These are phyloP conservation scores for Paspalum notatum DNA, from an alignment of 176 grass and related monocot species.

Conservation along the genomic window DNA sequence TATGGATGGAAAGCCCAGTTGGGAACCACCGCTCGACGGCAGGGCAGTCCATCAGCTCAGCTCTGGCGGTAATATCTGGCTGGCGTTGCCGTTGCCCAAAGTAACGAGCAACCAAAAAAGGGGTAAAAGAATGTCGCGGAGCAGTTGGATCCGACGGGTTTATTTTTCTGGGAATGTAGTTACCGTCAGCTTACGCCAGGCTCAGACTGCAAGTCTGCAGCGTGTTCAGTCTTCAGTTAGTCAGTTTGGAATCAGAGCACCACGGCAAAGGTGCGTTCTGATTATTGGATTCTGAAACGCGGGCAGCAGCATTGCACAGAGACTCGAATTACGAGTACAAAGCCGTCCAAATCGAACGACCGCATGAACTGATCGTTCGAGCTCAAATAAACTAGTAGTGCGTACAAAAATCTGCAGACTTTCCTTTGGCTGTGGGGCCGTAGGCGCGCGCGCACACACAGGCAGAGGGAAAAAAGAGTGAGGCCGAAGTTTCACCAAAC, in stretches of 20 bases:
- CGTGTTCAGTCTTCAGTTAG: too few relatives aligned
- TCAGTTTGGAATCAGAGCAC: background rate
- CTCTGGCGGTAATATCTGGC: background rate
- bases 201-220: background rate
- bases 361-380: background rate
- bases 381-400: background rate
- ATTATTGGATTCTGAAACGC: too few relatives aligned
- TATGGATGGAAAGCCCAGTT: background rate
- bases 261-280: background rate
- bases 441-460: too few relatives aligned
- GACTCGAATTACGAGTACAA: background rate
- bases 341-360: background rate
- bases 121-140: background rate
- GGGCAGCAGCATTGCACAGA: background rate
- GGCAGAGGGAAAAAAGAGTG: slow-evolving; percentile 50
- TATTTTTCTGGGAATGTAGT: background rate
- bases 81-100: slow-evolving; percentile 29
- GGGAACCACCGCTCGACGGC: too few relatives aligned
- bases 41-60: too few relatives aligned
- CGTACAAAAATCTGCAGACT: background rate
- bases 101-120: background rate
- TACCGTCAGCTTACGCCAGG: slow-evolving; percentile 7
- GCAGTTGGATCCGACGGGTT: background rate
- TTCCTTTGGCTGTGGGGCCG: slow-evolving; percentile 6
- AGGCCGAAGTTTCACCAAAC: slow-evolving; percentile 61